Evolutionary conservation across 192 early-diverging fungal species (phyloP).

Genomic region (Mortierella alpina): DNA sequence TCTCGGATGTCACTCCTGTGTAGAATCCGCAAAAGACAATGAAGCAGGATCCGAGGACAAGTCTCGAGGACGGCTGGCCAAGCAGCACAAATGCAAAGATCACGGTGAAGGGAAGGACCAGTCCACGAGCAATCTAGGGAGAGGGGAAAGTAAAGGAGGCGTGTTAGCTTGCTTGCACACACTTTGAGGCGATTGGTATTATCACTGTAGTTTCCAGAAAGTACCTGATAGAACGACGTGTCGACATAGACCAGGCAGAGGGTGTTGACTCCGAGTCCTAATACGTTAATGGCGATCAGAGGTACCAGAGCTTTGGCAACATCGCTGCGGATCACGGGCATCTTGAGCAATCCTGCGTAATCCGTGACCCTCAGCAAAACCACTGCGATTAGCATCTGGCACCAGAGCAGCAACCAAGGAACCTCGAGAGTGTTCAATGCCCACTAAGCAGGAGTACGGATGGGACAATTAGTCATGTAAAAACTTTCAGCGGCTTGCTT

Average conservation of each 20-base stretch:
- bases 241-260: conserved; percentile 69
- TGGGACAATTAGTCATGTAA: background rate
- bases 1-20: conserved; percentile 59
- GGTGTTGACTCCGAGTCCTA: conserved; percentile 69
- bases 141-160: background rate
- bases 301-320: conserved; percentile 51
- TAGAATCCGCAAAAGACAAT: conserved; percentile 67
- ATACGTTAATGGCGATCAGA: conserved; percentile 64
- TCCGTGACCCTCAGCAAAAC: conserved; percentile 50
- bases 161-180: no score
- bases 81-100: conserved; percentile 56
- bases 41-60: conserved; percentile 56
- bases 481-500: background rate
- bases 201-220: background rate
- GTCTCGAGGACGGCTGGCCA: conserved; percentile 41
- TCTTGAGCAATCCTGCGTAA: conserved; percentile 46
- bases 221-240: conserved; percentile 69
- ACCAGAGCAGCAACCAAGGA: conserved; percentile 66
- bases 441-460: conserved; percentile 30
- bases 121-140: conserved; percentile 63
- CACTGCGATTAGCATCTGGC: conserved; percentile 65
- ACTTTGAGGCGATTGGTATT: background rate
- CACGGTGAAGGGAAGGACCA: conserved; percentile 70
- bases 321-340: conserved; percentile 53
- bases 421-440: conserved; percentile 61